A percentile compares a stretch with the other conserved stretches of the same genome.
These are phyloP conservation scores for Eucalyptus erythrocorys DNA, from an alignment of 345 rosid species.

Conservation along the genomic window DNA sequence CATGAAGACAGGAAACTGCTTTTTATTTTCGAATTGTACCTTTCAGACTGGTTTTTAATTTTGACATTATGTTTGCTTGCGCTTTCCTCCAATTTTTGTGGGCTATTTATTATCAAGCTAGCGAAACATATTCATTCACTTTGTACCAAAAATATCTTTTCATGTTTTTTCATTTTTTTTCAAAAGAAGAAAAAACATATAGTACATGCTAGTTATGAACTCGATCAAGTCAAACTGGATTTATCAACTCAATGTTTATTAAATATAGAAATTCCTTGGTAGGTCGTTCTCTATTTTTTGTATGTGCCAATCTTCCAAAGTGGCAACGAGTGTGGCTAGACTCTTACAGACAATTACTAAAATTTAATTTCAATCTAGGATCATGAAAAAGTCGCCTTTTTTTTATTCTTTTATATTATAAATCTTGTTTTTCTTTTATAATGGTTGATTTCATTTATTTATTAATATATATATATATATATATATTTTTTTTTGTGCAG, in stretches of 20 bases:
- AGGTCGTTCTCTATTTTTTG: background rate
- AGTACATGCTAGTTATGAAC: background rate
- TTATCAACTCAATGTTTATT: background rate
- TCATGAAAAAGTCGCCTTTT: background rate
- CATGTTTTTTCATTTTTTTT: background rate
- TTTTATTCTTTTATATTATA: background rate
- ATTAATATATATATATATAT: no score
- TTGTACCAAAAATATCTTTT: background rate
- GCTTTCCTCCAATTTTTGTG: background rate
- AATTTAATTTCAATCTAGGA: background rate
- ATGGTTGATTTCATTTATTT: background rate
- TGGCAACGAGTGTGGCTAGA: background rate
- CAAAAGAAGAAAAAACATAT: no score
- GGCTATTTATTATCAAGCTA: background rate
- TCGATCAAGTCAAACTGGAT: background rate
- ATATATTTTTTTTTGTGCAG: constrained; percentile 14
- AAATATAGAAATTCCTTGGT: background rate
- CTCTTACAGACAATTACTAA: background rate
- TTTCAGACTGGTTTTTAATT: background rate
- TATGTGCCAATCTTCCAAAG: background rate
- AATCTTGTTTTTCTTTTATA: background rate
- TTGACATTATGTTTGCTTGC: background rate
- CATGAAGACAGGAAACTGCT: background rate
- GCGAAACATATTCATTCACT: background rate
- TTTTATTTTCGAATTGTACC: background rate